A percentile compares a stretch with the other conserved stretches of the same genome.
phyloP scores from a whole-genome alignment of 768 basidiomycete genomes.

The Auriscalpium vulgare region DNA sequence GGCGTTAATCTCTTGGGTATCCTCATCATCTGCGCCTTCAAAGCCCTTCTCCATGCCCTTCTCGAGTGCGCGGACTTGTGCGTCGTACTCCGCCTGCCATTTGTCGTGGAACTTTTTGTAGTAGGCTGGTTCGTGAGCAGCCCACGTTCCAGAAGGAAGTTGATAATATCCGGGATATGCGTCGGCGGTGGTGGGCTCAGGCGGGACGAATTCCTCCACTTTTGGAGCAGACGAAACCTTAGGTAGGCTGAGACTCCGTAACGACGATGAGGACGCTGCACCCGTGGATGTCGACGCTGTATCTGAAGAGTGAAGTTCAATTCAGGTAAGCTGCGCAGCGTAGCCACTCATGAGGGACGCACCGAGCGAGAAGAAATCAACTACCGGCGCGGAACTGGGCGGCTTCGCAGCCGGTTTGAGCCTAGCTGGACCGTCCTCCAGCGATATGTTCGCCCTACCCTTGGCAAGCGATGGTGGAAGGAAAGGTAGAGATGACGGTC shows the following conservation, averaged over 20 bases:
- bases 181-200: conserved; percentile 67
- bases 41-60: conserved; percentile 62
- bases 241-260: conserved; percentile 15
- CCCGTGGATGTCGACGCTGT: conserved; percentile 6
- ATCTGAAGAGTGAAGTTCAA: not conserved
- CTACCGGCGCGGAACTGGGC: conserved; percentile 26
- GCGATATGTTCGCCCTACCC: conserved; percentile 43
- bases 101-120: conserved; percentile 61
- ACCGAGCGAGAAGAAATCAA: conserved; percentile 70
- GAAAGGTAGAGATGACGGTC: conserved; percentile 36
- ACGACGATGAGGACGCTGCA: conserved; percentile 14
- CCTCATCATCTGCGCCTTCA: conserved; percentile 51
- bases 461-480: conserved; percentile 51
- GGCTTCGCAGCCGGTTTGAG: conserved; percentile 6
- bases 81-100: conserved; percentile 69
- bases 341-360: conserved; percentile 14
- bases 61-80: conserved; percentile 64
- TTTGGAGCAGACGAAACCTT: conserved; percentile 57
- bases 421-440: conserved; percentile 20
- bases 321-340: not conserved
- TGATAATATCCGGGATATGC: conserved; percentile 85
- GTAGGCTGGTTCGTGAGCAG: conserved; percentile 61
- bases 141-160: conserved; percentile 74
- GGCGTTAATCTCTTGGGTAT: conserved; percentile 56
- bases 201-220: conserved; percentile 59